Evolutionary conservation across 2,329 filamentous ascomycete genomes (phyloP).

Genomic region (Beauveria sp.): DNA sequence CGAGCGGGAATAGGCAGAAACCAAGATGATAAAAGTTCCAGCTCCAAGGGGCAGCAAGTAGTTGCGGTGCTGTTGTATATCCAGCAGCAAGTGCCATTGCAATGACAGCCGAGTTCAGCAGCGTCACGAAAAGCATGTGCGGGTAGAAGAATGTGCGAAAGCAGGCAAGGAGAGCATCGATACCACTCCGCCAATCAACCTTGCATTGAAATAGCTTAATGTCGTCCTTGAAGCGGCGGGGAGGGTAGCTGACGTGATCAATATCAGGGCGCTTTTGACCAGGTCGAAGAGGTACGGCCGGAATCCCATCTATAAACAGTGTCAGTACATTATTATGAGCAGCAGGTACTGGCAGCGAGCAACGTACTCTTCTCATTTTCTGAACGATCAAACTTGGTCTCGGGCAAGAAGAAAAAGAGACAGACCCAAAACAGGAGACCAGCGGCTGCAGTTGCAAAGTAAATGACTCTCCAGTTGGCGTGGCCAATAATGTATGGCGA

Average conservation of each 20-base stretch:
- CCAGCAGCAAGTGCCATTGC: constrained; percentile 20
- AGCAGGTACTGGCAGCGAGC: too few species aligned
- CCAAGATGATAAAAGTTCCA: constrained; percentile 24
- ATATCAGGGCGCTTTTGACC: constrained; percentile 22
- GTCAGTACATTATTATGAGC: not conserved
- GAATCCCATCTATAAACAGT: constrained; percentile 12
- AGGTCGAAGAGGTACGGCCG: constrained; percentile 17
- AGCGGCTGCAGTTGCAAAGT: constrained; percentile 24
- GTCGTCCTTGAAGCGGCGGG: constrained; percentile 23
- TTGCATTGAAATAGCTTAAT: constrained; percentile 25
- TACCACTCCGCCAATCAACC: constrained; percentile 19
- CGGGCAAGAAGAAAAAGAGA: constrained; percentile 25
- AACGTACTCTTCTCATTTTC: constrained; percentile 21
- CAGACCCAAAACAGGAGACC: constrained; percentile 26
- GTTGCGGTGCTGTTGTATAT: constrained; percentile 17
- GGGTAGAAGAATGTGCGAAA: constrained; percentile 27
- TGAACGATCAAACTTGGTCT: constrained; percentile 26
- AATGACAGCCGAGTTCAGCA: constrained; percentile 24
- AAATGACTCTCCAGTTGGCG: constrained; percentile 28
- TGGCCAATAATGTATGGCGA: constrained; percentile 24
- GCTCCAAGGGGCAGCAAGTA: constrained; percentile 20
- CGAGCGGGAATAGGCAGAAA: constrained; percentile 20
- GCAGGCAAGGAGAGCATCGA: constrained; percentile 20
- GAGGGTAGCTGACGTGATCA: constrained; percentile 20
- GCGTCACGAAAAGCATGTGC: constrained; percentile 25